Base-by-base conservation (phyloP, 768 basidiomycete genomes). In the Boletus vermiculosoides region DNA sequence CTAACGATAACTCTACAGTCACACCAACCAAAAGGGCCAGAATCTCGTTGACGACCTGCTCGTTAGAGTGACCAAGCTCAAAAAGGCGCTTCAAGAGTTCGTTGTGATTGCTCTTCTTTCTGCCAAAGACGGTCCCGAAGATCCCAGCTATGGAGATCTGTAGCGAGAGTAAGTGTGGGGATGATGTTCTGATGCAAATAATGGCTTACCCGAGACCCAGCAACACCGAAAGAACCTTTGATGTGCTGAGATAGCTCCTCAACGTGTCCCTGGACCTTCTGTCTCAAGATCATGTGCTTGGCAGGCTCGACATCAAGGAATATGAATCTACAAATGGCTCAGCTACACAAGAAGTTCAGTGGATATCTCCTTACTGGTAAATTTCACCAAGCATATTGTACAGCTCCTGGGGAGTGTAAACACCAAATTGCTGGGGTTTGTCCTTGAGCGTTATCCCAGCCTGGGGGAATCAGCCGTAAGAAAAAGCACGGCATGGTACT, bases 361-460 rank as follows among this genome's bases (percentile, higher is more conserved):
- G 16, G 11, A 11, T 28, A 9, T n/a, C 37, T 33, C 20, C 71
- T 62, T 28, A 90, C 85, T 82, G 73, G 70, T 91, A 92, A 50
- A 92, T 86, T 22, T 88, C 85, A 25, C 80, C 77, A 9, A 92
- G 78, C 39, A 85, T 84, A 18, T 77, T 71, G 60, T 81, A 88
- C 44, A 93, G 72, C 63, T 89, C 80, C 42, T 73, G 62, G 33
- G 85, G 78, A 2, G 86, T 86, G 64, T 83, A 89, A 36, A 74
- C 73, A n/a, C 86, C 90, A n/a, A 76, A 63, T 23, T 77, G 75
- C 15, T 78, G 66, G 3, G 78, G 62, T 52, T 79, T 79, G 2
- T 80, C 81, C 73, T 87, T 90, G 53, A 92, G 74, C n/a, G 76
- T 69, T 55, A 93, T 84, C 15, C 89, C 89, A 55, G 85, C 86